Evolutionary conservation across 1,284 basidiomycete species (phyloP), one percentile per base, ranked within the genome.

Genomic region (Leccinum ponderosum): DNA sequence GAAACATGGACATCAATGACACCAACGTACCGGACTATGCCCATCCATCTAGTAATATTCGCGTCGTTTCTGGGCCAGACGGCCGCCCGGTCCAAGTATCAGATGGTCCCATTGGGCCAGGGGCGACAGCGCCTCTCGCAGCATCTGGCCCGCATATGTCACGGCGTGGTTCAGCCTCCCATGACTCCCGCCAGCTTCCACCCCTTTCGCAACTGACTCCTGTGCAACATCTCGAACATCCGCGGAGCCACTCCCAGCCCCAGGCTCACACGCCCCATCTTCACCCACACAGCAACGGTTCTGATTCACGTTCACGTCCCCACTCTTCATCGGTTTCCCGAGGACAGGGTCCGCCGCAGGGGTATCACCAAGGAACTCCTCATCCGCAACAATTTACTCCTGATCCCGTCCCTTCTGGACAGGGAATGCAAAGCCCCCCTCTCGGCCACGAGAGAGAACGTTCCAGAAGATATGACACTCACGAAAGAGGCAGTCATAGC

Each of bases 141-240:
- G 69, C 51, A 60, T 72, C 63, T 63, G 69, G 65, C 61, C 70
- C 59, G 62, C 75, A 73, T 53, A 66, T 65, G 66, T 74, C 72
- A 51, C 73, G 74, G 25, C 77, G 74, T 53, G 73, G 76, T 58
- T 77, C 78, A 31, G 70, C 68, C 54, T 73, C 78, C 65, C 68
- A 76, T 64, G 84, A 85, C 61, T 65, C 74, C 56, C 80, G 81
- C 61, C 81, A 81, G 66, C 75, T 83, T 42, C 83, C 82, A 29
- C 80, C 83, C 55, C 72, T 84, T 57, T 78, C 80, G 3, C 80
- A 77, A 62, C 62, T 81, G 66, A 73, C 80, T 55, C 77, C 80
- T 65, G 75, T 77, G 39, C 77, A 77, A 56, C 80, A 77, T 59
- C 73, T 74, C 59, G 78, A 80, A 22, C 67, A 73, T 53, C 67